Base-by-base conservation (phyloP, 2,329 filamentous ascomycete genomes). In the Cyclaneusma minus region DNA sequence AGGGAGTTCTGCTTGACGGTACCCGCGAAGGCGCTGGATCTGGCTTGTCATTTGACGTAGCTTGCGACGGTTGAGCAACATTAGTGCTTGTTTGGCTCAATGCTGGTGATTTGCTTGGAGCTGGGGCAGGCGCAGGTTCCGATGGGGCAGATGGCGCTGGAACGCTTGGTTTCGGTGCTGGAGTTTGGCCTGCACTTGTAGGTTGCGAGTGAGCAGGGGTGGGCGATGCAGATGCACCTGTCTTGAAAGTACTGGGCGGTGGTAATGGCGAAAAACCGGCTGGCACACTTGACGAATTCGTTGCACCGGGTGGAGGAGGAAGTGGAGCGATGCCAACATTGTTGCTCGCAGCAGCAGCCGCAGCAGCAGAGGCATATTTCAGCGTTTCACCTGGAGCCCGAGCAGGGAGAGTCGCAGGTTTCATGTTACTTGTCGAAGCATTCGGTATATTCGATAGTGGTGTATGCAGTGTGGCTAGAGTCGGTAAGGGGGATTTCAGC, bases 341-440 rank as follows among this genome's bases (percentile, higher is more conserved):
- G 57, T 82, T 85, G 54, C 93, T 84, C 23, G 85, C 83, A 1
- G 89, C 87, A 0, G 87, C 89, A 0, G 89, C 89, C 0, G 89
- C 89, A 0, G 89, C 89, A 0, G 89, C 89, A 19, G 89, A 95
- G 22, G 89, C 89, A 49, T 98, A 98, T 54, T 95, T 95, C 38
- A 98, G 62, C 2, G 80, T 82, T 50, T 95, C 87, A 24, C 84
- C 84, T 4, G 83, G 79, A 5, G 81, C 74, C 49, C 87, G 71
- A 32, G 80, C 73, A 2, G 89, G 89, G 41, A 85, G 56, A 11
- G 83, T 75, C 11, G 89, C 89, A 8, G 89, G 87, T 58, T 95
- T 98, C 87, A 95, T 95, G 28, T 64, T 58, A 28, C 61, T 62
- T 30, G 64, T 56, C 26, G 63, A 54, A 45, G 66, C 66, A 47